Evolutionary conservation across 177 flowering plant genomes (phyloP), one percentile per base, ranked within the genome.

Genomic region (Tripterygium wilfordii): DNA sequence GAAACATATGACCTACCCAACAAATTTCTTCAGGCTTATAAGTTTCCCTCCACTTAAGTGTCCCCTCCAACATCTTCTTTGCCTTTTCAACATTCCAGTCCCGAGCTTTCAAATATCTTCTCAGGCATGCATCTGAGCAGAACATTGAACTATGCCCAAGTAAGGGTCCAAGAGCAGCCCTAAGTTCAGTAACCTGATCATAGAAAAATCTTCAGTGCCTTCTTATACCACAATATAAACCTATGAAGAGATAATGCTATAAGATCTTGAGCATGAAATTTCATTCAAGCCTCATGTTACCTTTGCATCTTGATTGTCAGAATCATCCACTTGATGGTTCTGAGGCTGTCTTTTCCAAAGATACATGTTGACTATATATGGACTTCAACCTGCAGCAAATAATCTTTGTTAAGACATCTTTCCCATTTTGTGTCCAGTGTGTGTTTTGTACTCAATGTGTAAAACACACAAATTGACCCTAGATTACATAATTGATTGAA

Each of bases 11-110:
- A 28, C 44, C 43, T 45, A 78, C 84, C 84, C 84, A 78, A 21
- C 81, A 70, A 39, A 73, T 78, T 53, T 78, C 77, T 36, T 78
- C 84, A 14, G 84, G 84, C 60, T 66, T 78, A 48, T 63, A 73
- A 18, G 56, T 49, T 25, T 62, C 48, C 51, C 84, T 70, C 84
- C 84, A 78, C 28, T 58, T 70, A 2, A 78, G 62, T 1, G 84
- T 53, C 51, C 73, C 81, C 41, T 68, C 71, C 60, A 78, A 26
- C 79, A 76, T 76, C 45, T 73, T 73, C 62, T 66, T 61, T 5
- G 84, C 56, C 44, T 76, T 76, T 13, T 67, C 67, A 22, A 70
- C 52, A 50, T 76, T 71, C 79, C 84, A 73, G 60, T 62, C 68
- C 35, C 79, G 59, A 46, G 81, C 81, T 50, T 53, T 70, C 18